Base-by-base conservation (phyloP, 192 early-diverging fungal species). In the Backusella circina region DNA sequence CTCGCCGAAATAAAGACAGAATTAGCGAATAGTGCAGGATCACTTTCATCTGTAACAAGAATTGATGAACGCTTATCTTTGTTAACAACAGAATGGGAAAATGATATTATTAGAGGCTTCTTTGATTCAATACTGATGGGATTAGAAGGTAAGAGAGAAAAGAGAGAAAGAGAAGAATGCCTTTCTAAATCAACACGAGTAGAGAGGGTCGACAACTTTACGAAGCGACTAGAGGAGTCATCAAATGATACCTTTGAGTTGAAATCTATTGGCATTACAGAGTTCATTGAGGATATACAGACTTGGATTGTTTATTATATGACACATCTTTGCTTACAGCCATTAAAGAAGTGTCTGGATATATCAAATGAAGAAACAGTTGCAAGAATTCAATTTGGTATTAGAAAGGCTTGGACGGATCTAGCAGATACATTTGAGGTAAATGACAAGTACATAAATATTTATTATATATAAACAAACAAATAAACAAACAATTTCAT, bases 271-370 rank as follows among this genome's bases (percentile, higher is more conserved):
- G 37, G 38, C 2, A 70, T 47, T 41, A 10, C 38, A 30, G 37
- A 37, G 23, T 74, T 66, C 16, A 74, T 74, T 44, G 57, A 65
- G 15, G 37, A 31, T 31, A 65, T 39, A 4, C 54, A 74, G 32
- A 39, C 35, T 15, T 74, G 72, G 72, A n/a, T 57, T 39, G 36
- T 26, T 65, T 36, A 74, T 4, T n/a, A 50, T 31, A 18, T 74
- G 10, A 39, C 21, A 15, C 35, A 41, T 10, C 71, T 83, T 36
- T 82, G 81, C 18, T 67, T 87, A 36, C 75, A 74, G 21, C 75
- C 84, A 44, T 33, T 87, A 50, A 80, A 81, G 37, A 77, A 83
- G 38, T 86, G 83, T 41, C 71, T 88, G 57, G 75, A 84, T 26
- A 79, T 82, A 3, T 78, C 79, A 37, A 74, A 80, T 5, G 64